phyloP scores from a whole-genome alignment of 2,329 filamentous ascomycete species.

The Fusarium penzigii region DNA sequence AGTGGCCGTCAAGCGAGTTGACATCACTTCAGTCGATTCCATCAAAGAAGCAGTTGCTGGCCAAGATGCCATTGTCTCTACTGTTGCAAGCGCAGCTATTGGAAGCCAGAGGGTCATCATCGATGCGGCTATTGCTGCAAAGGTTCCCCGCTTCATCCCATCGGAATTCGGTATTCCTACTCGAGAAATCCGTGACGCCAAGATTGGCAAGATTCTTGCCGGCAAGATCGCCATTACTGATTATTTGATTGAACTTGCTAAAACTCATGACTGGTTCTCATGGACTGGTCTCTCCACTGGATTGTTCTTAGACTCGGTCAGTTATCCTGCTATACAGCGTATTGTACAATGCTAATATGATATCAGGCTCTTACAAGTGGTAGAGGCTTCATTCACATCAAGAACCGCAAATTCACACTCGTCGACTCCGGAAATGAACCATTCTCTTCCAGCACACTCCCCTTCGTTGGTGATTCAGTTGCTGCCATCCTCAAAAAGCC shows the following conservation, averaged over 20 bases:
- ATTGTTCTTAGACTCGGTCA: slow-evolving; percentile 62
- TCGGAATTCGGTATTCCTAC: slow-evolving; percentile 2
- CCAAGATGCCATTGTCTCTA: slow-evolving; percentile 11
- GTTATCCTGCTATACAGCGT: slow-evolving; percentile 5
- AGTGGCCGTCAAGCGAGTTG: slow-evolving; percentile 5
- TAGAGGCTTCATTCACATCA: slow-evolving; percentile 3
- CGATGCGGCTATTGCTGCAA: slow-evolving; percentile 1
- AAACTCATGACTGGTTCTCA: slow-evolving; percentile 40
- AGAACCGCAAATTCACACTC: slow-evolving; percentile 51
- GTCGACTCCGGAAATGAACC: slow-evolving; percentile 57
- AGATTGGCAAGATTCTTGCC: slow-evolving; percentile 1
- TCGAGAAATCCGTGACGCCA: slow-evolving; percentile 1
- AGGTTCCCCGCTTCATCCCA: not conserved
- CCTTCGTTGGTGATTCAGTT: slow-evolving; percentile 53
- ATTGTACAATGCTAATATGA: slow-evolving; percentile 28
- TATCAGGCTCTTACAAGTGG: slow-evolving; percentile 47
- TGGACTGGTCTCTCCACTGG: slow-evolving; percentile 63
- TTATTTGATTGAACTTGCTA: slow-evolving; percentile 12
- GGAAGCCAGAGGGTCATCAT: slow-evolving; percentile 5
- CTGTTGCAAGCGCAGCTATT: slow-evolving; percentile 6
- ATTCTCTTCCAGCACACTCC: slow-evolving; percentile 52
- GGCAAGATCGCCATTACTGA: slow-evolving; percentile 3
- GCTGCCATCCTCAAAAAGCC: slow-evolving; percentile 50
- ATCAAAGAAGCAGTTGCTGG: slow-evolving; percentile 5
- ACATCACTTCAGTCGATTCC: slow-evolving; percentile 3